Evolutionary conservation across 2,329 filamentous ascomycete species (phyloP).

Genomic region (Fusarium sp.): DNA sequence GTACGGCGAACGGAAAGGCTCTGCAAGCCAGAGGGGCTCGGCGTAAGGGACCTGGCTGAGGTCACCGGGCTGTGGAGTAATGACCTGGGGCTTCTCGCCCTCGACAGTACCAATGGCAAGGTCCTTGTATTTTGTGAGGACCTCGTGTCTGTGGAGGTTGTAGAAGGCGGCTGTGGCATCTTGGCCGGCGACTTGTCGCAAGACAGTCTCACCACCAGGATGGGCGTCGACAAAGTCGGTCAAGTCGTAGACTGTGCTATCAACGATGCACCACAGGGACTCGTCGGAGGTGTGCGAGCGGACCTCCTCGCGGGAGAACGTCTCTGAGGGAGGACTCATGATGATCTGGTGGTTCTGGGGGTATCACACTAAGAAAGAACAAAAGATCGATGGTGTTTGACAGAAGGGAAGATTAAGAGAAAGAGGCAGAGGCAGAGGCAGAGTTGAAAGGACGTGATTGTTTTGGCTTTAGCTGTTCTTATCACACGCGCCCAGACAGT

Average conservation of each 20-base stretch:
- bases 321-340: constrained; percentile 58
- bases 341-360: not conserved
- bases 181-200: constrained; percentile 82
- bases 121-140: constrained; percentile 82
- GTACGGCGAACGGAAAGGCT: constrained; percentile 82
- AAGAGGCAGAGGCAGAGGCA: not conserved
- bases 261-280: constrained; percentile 85
- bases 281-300: constrained; percentile 81
- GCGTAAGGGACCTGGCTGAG: constrained; percentile 84
- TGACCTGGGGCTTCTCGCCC: constrained; percentile 80
- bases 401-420: not conserved
- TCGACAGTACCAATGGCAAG: constrained; percentile 81
- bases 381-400: not conserved
- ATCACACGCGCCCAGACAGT: constrained; percentile 7
- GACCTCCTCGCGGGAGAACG: constrained; percentile 74
- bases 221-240: constrained; percentile 88
- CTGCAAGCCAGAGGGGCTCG: constrained; percentile 85
- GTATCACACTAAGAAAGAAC: not conserved
- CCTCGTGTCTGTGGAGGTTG: constrained; percentile 91
- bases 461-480: constrained; percentile 6
- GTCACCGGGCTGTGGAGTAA: constrained; percentile 77
- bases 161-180: constrained; percentile 89
- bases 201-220: constrained; percentile 83
- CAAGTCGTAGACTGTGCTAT: constrained; percentile 88
- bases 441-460: not conserved